Base-by-base conservation (phyloP, 352 stramenopile genomes). In the Phytopythium cucurbitacearum region DNA sequence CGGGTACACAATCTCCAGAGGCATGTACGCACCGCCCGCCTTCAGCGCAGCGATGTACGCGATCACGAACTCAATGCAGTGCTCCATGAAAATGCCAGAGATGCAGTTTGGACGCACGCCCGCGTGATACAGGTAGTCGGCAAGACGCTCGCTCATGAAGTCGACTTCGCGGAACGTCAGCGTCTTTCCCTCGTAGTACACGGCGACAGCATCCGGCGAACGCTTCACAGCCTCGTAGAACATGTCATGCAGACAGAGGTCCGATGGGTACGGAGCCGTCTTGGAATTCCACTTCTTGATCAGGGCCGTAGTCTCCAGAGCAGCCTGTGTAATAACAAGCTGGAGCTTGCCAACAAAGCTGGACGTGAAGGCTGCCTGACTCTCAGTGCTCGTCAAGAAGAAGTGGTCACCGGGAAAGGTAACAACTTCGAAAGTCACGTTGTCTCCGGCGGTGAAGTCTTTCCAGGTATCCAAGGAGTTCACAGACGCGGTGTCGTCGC, bases 61-160 rank as follows among this genome's bases (percentile, higher is more conserved):
- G 16, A 98, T 73, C 40, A 96, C 87, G 61, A 97, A 98, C 71
- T 97, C 83, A 51, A 85, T 75, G 53, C 83, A 94, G 39, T 95
- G 88, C 53, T 97, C 89, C 87, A 98, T 96, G 59, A 97, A 91
- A 64, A 91, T 87, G 34, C 77, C 80, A 45, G 75, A 81, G 44
- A 88, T 90, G 50, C 62, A 69, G 58, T 87, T 87, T 2, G 77
- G 77, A 4, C 80, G 80, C 35, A 91, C 77, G 46, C 80, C 80
- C 37, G 66, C 58, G n/a, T 72, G 46, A 50, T 76, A 91, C 34
- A 91, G 50, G 39, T 82, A 82, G 55, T 87, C 73, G 4, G 80
- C 76, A 4, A 93, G 82, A 7, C 49, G 64, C 48, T 86, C 67
- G 42, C 76, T 86, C 40, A 87, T 80, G 53, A 79, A 66, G 52